Percentiles rank a stretch among this genome's conserved stretches.
phyloP scores from a whole-genome alignment of 2,329 filamentous ascomycete genomes.

The Hypoxylon sp. region DNA sequence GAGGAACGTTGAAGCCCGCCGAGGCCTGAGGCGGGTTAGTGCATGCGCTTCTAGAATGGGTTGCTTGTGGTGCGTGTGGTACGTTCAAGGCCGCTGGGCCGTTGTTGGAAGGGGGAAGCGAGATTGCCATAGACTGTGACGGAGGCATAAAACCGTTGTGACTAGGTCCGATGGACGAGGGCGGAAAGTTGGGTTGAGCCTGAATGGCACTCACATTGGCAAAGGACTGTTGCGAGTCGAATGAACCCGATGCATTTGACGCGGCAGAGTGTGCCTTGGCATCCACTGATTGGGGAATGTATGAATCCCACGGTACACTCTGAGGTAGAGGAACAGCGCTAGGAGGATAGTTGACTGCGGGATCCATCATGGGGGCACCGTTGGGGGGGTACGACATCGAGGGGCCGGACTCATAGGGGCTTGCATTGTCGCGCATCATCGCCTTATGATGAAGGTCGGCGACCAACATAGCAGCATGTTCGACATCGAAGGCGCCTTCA shows the following conservation, averaged over 20 bases:
- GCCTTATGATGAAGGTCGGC: conserved; percentile 98
- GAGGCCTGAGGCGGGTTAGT: conserved; percentile 80
- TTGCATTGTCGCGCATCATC: conserved; percentile 75
- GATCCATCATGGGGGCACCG: conserved; percentile 80
- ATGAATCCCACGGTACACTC: conserved; percentile 88
- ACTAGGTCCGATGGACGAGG: conserved; percentile 72
- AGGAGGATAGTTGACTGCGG: conserved; percentile 81
- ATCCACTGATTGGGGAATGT: conserved; percentile 80
- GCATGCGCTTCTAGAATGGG: conserved; percentile 69
- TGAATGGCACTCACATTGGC: conserved; percentile 70
- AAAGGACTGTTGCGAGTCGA: conserved; percentile 77
- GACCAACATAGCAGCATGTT: conserved; percentile 98
- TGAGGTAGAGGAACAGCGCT: conserved; percentile 86
- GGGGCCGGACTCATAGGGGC: conserved; percentile 69
- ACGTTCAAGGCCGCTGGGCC: conserved; percentile 63
- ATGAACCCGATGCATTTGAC: conserved; percentile 75
- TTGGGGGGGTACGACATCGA: conserved; percentile 81
- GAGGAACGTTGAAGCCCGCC: conserved; percentile 79
- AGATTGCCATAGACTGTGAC: conserved; percentile 80
- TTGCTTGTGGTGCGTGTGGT: conserved; percentile 18
- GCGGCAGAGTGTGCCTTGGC: conserved; percentile 82
- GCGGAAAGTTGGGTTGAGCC: conserved; percentile 74
- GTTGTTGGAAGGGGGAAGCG: conserved; percentile 76
- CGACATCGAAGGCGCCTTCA: conserved; percentile 93
- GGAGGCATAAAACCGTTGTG: conserved; percentile 74